Evolutionary conservation across 768 basidiomycete species (phyloP).

Genomic region (Mycena indigotica): DNA sequence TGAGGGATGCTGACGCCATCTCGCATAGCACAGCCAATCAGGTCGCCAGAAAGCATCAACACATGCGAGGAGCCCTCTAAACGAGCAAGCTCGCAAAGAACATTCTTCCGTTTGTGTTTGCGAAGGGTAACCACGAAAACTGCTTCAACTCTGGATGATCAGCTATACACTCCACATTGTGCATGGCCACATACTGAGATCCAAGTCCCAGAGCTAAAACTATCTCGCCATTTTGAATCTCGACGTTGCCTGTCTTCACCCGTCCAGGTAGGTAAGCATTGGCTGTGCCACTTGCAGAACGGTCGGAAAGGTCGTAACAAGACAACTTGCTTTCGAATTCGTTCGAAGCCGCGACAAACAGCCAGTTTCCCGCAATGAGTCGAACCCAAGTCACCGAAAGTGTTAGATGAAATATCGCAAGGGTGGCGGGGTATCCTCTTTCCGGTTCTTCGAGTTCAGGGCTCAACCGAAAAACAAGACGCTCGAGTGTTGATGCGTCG

Average conservation of each 20-base stretch:
- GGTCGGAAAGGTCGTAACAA: background rate
- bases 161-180: background rate
- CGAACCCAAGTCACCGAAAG: background rate
- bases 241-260: background rate
- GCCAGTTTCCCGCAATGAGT: background rate
- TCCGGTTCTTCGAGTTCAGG: background rate
- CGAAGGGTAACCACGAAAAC: background rate
- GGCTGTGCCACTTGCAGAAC: background rate
- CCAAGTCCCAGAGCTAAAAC: background rate
- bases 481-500: background rate
- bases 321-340: background rate
- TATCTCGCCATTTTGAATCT: background rate
- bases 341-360: background rate
- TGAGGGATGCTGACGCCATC: background rate
- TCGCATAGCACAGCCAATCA: background rate
- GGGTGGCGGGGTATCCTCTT: background rate
- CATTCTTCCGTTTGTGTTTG: background rate
- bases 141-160: background rate
- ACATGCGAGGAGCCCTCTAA: background rate
- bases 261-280: background rate
- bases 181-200: background rate
- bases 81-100: background rate
- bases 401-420: background rate
- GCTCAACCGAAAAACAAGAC: background rate
- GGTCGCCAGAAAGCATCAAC: background rate